phyloP scores from a whole-genome alignment of 768 basidiomycete genomes.

The Russula lepida region DNA sequence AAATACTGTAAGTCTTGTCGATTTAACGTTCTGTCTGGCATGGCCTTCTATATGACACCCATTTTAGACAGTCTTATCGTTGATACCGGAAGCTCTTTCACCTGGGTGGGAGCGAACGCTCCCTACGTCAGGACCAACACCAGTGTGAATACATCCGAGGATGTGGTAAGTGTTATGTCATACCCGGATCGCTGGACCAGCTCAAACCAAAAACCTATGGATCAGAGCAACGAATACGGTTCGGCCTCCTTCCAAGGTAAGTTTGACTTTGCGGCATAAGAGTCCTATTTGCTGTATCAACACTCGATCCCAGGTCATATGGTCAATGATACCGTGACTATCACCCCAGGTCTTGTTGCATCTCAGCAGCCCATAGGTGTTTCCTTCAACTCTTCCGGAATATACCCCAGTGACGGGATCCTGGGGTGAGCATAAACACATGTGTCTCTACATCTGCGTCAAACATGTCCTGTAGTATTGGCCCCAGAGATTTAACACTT shows the following conservation, averaged over 20 bases:
- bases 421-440: slow-evolving; percentile 41
- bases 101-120: slow-evolving; percentile 52
- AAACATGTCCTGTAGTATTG: slow-evolving; percentile 36
- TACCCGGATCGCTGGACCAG: not conserved
- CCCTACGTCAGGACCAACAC: slow-evolving; percentile 43
- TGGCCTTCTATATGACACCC: not conserved
- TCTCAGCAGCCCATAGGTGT: slow-evolving; percentile 56
- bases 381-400: slow-evolving; percentile 37
- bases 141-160: slow-evolving; percentile 36
- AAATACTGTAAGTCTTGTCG: slow-evolving; percentile 41
- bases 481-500: slow-evolving; percentile 50
- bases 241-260: slow-evolving; percentile 51
- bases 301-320: slow-evolving; percentile 20
- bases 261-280: not conserved
- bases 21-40: not conserved
- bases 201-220: not conserved
- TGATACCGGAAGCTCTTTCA: slow-evolving; percentile 67
- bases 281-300: not conserved
- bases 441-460: not conserved
- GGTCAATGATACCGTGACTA: slow-evolving; percentile 43
- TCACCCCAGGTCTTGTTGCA: slow-evolving; percentile 45
- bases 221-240: slow-evolving; percentile 48
- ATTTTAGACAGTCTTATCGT: slow-evolving; percentile 45
- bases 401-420: slow-evolving; percentile 50
- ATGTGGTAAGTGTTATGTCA: slow-evolving; percentile 37